Evolutionary conservation across 1,284 basidiomycete species (phyloP).

Genomic region (Malassezia brasiliensis): DNA sequence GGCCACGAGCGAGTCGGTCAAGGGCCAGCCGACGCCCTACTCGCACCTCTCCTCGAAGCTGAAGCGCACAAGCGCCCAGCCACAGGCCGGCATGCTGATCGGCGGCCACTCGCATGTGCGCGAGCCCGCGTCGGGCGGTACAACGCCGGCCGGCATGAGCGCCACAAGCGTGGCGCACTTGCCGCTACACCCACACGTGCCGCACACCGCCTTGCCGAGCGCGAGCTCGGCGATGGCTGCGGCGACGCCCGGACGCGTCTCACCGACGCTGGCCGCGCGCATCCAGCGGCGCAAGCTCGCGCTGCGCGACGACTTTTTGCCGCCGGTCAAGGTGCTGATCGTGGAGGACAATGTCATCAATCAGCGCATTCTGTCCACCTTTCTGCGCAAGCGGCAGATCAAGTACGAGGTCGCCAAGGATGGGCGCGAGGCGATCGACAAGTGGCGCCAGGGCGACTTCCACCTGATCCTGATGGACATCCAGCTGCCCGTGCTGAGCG

Average conservation of each 20-base stretch:
- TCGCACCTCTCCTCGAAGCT: constrained; percentile 17
- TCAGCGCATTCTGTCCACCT: constrained; percentile 86
- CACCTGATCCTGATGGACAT: constrained; percentile 99
- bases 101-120: constrained; percentile 16
- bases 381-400: constrained; percentile 92
- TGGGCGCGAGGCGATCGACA: constrained; percentile 87
- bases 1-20: neutral
- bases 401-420: constrained; percentile 90
- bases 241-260: neutral
- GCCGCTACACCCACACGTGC: neutral
- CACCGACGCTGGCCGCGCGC: neutral
- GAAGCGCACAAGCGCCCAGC: constrained; percentile 25
- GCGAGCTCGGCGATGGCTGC: neutral
- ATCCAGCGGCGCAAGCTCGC: constrained; percentile 29
- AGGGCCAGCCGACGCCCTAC: constrained; percentile 17
- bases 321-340: constrained; percentile 46
- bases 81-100: constrained; percentile 44
- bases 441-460: constrained; percentile 87
- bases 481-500: constrained; percentile 97
- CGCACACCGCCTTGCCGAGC: neutral
- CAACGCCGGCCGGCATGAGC: neutral
- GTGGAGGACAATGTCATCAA: constrained; percentile 87
- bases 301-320: constrained; percentile 35
- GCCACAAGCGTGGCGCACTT: neutral
- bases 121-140: neutral